phyloP scores from a whole-genome alignment of 78 protist species.

The Capsaspora owczarzaki region DNA sequence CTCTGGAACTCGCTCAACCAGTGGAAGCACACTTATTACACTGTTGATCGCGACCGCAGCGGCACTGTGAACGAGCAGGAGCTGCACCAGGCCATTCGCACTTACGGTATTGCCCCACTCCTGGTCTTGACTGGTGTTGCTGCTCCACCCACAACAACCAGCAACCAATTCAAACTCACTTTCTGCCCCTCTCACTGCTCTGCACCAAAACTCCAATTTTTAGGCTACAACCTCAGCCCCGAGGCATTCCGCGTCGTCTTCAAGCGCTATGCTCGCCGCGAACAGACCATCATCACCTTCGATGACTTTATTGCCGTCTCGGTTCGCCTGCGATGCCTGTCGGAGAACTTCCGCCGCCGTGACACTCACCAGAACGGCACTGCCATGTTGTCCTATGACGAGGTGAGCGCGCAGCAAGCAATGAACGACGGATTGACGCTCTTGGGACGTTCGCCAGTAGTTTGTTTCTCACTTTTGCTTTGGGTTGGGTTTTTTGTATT shows the following conservation, averaged over 20 bases:
- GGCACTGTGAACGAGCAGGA: background rate
- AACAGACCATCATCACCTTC: background rate
- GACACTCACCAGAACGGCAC: background rate
- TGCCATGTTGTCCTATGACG: background rate
- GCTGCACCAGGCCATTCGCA: background rate
- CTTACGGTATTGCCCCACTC: background rate
- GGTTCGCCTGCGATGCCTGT: background rate
- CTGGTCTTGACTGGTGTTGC: too few relatives aligned
- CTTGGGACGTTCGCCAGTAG: too few relatives aligned
- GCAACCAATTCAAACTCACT: too few relatives aligned
- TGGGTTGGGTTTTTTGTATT: background rate
- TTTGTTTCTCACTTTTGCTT: background rate
- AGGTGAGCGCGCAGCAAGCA: too few relatives aligned
- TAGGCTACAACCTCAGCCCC: background rate
- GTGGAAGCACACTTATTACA: background rate
- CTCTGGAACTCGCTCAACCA: background rate
- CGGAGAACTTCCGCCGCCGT: slow-evolving; percentile 1
- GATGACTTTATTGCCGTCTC: background rate
- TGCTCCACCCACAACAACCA: too few relatives aligned
- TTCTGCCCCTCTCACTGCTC: too few relatives aligned
- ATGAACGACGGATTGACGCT: too few relatives aligned
- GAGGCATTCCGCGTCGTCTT: background rate
- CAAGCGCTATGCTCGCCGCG: background rate
- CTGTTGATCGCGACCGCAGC: background rate
- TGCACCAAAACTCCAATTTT: too few relatives aligned